A percentile compares a stretch with the other conserved stretches of the same genome.
These are phyloP conservation scores for Myriosclerotinia scirpicola DNA, from an alignment of 2,329 filamentous ascomycete genomes.

Conservation along the genomic window DNA sequence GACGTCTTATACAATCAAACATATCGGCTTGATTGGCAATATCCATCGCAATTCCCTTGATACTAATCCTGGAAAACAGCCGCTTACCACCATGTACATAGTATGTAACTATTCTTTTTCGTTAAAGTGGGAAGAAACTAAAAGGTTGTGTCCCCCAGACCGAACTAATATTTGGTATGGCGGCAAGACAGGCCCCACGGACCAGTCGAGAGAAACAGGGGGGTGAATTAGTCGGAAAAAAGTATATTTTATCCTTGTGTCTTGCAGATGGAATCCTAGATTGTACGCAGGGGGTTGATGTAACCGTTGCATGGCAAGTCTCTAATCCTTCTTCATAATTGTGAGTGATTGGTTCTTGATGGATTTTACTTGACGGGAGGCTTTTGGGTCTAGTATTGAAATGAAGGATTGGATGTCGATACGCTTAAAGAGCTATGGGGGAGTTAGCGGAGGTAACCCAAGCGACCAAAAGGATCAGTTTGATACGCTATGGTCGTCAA, in stretches of 20 bases:
- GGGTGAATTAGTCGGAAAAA: background rate
- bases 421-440: conserved; percentile 10
- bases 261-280: background rate
- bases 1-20: conserved; percentile 22
- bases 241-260: background rate
- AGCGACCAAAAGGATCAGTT: background rate
- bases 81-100: conserved; percentile 15
- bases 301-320: conserved; percentile 21
- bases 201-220: conserved; percentile 12
- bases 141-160: conserved; percentile 14
- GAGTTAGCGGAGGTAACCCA: background rate
- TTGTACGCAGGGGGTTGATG: conserved; percentile 13
- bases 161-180: conserved; percentile 15
- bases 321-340: conserved; percentile 1
- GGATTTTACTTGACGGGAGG: background rate
- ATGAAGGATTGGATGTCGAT: conserved; percentile 4
- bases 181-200: conserved; percentile 19
- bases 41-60: conserved; percentile 7
- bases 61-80: conserved; percentile 25
- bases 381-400: background rate
- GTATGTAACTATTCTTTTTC: conserved; percentile 1
- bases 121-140: background rate
- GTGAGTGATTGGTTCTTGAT: conserved; percentile 5
- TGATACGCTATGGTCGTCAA: background rate
- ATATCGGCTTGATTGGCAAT: conserved; percentile 12